Base-by-base conservation (phyloP, 1,284 basidiomycete species). In the Naganishia albida region DNA sequence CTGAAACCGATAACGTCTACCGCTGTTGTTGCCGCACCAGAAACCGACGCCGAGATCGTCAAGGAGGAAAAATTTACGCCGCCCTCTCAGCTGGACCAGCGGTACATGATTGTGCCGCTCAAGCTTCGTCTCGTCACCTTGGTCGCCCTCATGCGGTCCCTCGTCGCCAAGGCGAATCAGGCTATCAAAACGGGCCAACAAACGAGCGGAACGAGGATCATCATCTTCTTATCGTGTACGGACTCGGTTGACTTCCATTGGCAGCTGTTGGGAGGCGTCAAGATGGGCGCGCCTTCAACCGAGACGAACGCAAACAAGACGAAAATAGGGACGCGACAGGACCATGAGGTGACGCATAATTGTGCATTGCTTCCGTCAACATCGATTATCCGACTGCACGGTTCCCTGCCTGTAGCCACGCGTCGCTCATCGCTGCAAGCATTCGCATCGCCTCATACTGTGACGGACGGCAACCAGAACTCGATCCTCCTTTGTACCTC, bases 161-260 rank as follows among this genome's bases (percentile, higher is more conserved):
- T 95, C 6, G 82, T 97, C 42, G 81, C 87, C 2, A 81, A 80
- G 50, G 70, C 68, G 6, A 73, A 76, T 44, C 70, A 63, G 18
- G 62, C 65, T 7, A 64, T 53, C 8, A 56, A 64, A 16, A 51
- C 40, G 6, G 68, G 67, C 25, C 57, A 65, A 25, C 46, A 48
- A 39, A 13, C 34, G 30, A 42, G 30, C 3, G 78, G 81, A 0
- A 77, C 73, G 50, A 82, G 83, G 70, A 87, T 97, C 50, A 93
- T 99, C 62, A 93, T 99, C 6, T 99, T 99, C 79, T 82, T 99
- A 67, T 93, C 89, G 72, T 98, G 93, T 72, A 99, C 93, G 2
- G 94, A 98, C 77, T 92, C 93, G 1, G 96, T 99, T 39, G 95
- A 99, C 77, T 98, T 93, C 75, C 93, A 97, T 76, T 99, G 91